A percentile compares a stretch with the other conserved stretches of the same genome.
These are phyloP conservation scores for Cymbidium sinense DNA, from an alignment of 106 monocot genomes.

Conservation along the genomic window DNA sequence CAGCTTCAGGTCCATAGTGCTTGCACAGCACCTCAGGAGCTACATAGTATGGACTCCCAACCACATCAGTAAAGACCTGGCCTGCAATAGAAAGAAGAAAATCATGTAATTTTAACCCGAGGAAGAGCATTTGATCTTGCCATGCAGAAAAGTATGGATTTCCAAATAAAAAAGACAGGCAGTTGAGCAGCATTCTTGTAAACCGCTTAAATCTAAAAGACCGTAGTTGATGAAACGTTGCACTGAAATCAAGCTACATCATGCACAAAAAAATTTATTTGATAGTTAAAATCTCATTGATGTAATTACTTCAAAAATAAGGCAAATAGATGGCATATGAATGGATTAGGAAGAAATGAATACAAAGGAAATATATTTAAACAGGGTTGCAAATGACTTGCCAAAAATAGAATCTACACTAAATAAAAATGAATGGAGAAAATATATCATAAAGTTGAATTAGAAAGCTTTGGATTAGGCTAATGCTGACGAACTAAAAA, in stretches of 20 bases:
- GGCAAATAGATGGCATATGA: background rate
- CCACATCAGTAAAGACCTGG: conserved; percentile 51
- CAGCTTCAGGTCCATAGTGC: no score
- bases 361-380: background rate
- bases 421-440: background rate
- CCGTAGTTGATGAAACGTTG: background rate
- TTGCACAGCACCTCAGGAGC: conserved; percentile 53
- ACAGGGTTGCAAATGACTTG: background rate
- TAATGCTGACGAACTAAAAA: background rate
- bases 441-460: background rate
- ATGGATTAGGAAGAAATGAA: background rate
- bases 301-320: background rate
- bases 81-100: conserved; percentile 24
- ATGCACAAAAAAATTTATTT: background rate
- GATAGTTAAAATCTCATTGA: background rate
- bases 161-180: background rate
- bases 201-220: background rate
- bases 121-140: background rate
- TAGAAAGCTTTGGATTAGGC: background rate
- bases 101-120: background rate
- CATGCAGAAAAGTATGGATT: background rate
- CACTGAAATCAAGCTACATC: background rate
- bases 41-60: conserved; percentile 58
- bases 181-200: background rate
- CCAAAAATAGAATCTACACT: background rate